A percentile compares a stretch with the other conserved stretches of the same genome.
These are phyloP conservation scores for Gossypium stocksii DNA, from an alignment of 345 rosid genomes.

Conservation along the genomic window DNA sequence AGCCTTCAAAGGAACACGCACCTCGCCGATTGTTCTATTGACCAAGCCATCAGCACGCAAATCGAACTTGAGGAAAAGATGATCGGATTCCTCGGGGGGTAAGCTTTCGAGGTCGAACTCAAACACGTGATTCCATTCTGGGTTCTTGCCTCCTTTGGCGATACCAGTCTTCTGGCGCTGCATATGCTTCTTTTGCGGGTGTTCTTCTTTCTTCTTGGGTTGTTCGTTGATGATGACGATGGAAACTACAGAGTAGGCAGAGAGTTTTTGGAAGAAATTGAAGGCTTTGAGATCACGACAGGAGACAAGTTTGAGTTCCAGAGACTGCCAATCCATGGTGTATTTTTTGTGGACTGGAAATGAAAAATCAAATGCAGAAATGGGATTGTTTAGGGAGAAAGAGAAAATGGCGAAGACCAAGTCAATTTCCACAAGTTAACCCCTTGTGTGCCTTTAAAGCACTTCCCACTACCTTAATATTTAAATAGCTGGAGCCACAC, in stretches of 20 bases:
- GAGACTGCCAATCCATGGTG: slow-evolving; percentile 26
- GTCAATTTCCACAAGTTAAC: background rate
- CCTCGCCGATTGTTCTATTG: slow-evolving; percentile 31
- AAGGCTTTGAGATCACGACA: slow-evolving; percentile 41
- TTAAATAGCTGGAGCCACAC: background rate
- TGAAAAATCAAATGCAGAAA: too few relatives aligned
- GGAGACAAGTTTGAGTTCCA: slow-evolving; percentile 34
- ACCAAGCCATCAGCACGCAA: slow-evolving; percentile 27
- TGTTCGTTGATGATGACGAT: slow-evolving; percentile 19
- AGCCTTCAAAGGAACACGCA: slow-evolving; percentile 30
- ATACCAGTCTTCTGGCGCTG: slow-evolving; percentile 31
- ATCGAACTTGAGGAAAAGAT: slow-evolving; percentile 32
- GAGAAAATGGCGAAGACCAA: background rate
- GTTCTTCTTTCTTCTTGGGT: slow-evolving; percentile 14
- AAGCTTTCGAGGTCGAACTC: slow-evolving; percentile 29
- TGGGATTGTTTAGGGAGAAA: background rate
- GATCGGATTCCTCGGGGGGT: background rate
- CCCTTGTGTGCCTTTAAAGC: background rate
- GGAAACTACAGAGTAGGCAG: slow-evolving; percentile 32
- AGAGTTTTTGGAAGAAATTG: slow-evolving; percentile 44
- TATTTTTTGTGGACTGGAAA: background rate
- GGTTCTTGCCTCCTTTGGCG: slow-evolving; percentile 33
- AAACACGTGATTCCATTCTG: slow-evolving; percentile 44
- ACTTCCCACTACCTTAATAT: background rate
- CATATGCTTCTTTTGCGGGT: slow-evolving; percentile 5